These are phyloP conservation scores for Amanita molliuscula DNA, from an alignment of 768 basidiomycete genomes.

Conservation along the genomic window DNA sequence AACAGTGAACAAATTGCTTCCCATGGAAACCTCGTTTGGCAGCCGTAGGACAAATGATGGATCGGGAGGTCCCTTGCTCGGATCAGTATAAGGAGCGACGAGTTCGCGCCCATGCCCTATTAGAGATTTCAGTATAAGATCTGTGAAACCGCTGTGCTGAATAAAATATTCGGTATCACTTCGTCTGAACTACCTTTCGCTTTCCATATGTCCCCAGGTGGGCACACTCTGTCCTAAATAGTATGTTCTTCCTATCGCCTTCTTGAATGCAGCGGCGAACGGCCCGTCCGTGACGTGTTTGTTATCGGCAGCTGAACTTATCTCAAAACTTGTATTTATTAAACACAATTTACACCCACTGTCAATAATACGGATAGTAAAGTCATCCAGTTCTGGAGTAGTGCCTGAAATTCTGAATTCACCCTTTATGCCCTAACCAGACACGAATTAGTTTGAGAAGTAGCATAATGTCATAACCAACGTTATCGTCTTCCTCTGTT, in stretches of 20 bases:
- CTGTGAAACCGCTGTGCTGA: conserved; percentile 24
- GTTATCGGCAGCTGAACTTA: conserved; percentile 34
- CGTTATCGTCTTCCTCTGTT: conserved; percentile 65
- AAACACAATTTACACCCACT: conserved; percentile 28
- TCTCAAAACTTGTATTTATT: not conserved
- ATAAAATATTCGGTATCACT: not conserved
- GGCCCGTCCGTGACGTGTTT: conserved; percentile 50
- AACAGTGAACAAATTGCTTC: conserved; percentile 76
- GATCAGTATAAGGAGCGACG: conserved; percentile 44
- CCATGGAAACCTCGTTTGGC: conserved; percentile 59
- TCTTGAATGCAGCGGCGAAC: conserved; percentile 45
- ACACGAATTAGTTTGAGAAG: not conserved
- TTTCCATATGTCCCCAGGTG: conserved; percentile 67
- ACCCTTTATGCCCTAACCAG: conserved; percentile 59
- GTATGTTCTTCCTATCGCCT: conserved; percentile 61
- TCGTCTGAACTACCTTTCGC: conserved; percentile 52
- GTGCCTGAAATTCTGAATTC: conserved; percentile 62
- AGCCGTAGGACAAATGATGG: conserved; percentile 73
- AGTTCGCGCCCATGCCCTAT: conserved; percentile 44
- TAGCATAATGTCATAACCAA: conserved; percentile 21
- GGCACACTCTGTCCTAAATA: conserved; percentile 53
- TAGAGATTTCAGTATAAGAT: conserved; percentile 52
- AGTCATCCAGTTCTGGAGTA: conserved; percentile 74
- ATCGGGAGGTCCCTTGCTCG: conserved; percentile 46
- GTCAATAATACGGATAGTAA: conserved; percentile 70